Evolutionary conservation across 345 rosid species (phyloP).

Genomic region (Luvunga scandens): DNA sequence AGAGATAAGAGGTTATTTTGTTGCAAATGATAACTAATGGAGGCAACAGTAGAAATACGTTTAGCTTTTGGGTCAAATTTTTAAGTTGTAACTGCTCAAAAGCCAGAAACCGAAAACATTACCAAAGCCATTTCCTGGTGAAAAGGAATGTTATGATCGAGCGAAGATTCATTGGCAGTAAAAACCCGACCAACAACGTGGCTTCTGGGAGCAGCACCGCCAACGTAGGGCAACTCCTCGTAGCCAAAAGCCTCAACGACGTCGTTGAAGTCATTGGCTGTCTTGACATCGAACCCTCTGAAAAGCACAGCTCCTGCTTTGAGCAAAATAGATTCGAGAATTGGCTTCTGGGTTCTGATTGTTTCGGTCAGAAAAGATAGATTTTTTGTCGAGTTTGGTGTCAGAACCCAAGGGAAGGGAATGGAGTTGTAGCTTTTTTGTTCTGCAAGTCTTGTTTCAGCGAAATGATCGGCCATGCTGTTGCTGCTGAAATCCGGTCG

Average conservation of each 20-base stretch:
- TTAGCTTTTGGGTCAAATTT: too few relatives aligned
- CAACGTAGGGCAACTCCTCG: conserved; percentile 83
- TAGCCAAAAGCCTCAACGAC: conserved; percentile 82
- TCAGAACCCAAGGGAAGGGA: conserved; percentile 56
- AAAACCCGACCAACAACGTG: conserved; percentile 83
- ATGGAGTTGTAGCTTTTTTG: conserved; percentile 50
- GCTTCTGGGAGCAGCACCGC: conserved; percentile 81
- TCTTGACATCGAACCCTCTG: conserved; percentile 51
- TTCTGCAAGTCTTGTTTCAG: conserved; percentile 41
- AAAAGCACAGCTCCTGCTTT: conserved; percentile 67
- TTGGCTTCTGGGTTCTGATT: conserved; percentile 46
- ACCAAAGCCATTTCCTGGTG: conserved; percentile 99
- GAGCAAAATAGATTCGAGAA: conserved; percentile 58
- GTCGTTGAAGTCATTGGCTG: conserved; percentile 79
- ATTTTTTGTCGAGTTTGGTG: conserved; percentile 22
- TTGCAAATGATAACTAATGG: too few relatives aligned
- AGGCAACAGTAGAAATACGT: too few relatives aligned
- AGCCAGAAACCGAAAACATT: background rate
- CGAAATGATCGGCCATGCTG: conserved; percentile 38
- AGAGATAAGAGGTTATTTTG: too few relatives aligned
- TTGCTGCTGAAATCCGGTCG: background rate
- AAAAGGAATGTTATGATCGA: conserved; percentile 80
- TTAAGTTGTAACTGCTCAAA: background rate
- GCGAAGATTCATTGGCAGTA: conserved; percentile 92
- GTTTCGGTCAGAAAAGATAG: conserved; percentile 30